phyloP scores from a whole-genome alignment of 1,139 yeast species.

The Debaryomycetaceae sp. region DNA sequence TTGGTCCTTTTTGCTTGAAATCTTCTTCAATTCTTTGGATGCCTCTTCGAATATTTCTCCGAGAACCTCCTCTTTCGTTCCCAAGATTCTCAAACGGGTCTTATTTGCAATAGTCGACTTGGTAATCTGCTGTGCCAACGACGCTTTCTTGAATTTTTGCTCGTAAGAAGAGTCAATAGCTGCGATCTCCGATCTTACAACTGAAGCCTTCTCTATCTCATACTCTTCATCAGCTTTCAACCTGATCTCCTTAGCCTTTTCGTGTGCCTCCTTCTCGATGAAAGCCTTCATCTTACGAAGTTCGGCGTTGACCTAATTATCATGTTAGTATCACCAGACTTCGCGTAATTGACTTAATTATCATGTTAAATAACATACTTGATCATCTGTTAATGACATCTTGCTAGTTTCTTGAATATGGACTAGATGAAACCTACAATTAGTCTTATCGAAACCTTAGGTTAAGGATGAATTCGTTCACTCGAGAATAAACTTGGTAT shows the following conservation, averaged over 20 bases:
- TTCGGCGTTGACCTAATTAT: conserved; percentile 82
- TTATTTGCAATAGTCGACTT: conserved; percentile 94
- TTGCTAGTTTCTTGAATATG: conserved; percentile 6
- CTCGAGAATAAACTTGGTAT: neutral
- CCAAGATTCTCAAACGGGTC: conserved; percentile 84
- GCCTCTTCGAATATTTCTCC: conserved; percentile 73
- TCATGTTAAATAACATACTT: conserved; percentile 31
- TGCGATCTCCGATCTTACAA: conserved; percentile 89
- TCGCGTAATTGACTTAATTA: neutral
- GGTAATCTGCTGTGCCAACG: conserved; percentile 90
- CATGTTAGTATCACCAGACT: conserved; percentile 2
- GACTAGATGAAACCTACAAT: neutral
- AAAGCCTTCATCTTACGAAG: conserved; percentile 97
- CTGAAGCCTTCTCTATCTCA: conserved; percentile 93
- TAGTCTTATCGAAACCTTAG: neutral
- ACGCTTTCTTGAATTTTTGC: conserved; percentile 83
- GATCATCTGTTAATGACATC: conserved; percentile 48
- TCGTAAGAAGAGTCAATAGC: conserved; percentile 81
- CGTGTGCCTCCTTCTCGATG: conserved; percentile 98
- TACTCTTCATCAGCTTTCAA: conserved; percentile 98
- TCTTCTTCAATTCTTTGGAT: conserved; percentile 53
- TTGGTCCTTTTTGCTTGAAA: conserved; percentile 45
- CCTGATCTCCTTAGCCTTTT: conserved; percentile 94
- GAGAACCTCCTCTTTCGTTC: conserved; percentile 81
- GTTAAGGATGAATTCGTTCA: neutral